phyloP scores from a whole-genome alignment of 495 filamentous ascomycete genomes.

The Lepidopterella palustris region DNA sequence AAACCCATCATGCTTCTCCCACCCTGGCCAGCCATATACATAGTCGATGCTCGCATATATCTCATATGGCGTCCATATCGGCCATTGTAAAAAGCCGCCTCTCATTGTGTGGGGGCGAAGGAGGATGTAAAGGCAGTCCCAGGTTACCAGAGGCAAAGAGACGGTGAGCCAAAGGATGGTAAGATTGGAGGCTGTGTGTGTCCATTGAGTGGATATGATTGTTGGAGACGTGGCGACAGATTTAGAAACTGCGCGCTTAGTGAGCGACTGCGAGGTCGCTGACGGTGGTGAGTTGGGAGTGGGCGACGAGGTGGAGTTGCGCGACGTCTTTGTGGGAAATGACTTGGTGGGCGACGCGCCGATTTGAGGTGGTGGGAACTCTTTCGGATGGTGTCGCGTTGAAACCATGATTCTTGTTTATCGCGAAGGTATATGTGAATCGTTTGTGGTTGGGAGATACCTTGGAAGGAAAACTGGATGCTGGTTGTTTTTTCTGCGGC shows the following conservation, averaged over 20 bases:
- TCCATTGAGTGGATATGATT: no score
- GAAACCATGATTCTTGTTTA: constrained; percentile 25
- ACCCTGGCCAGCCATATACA: constrained; percentile 78
- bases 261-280: constrained; percentile 17
- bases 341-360: constrained; percentile 24
- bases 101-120: constrained; percentile 66
- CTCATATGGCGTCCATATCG: constrained; percentile 72
- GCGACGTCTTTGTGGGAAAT: constrained; percentile 17
- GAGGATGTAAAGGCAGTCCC: constrained; percentile 55
- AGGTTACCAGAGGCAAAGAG: constrained; percentile 71
- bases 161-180: constrained; percentile 68
- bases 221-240: constrained; percentile 9
- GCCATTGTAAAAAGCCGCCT: constrained; percentile 65
- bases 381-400: constrained; percentile 34
- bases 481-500: neutral
- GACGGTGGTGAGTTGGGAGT: constrained; percentile 12
- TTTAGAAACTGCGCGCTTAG: constrained; percentile 35
- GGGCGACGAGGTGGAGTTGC: constrained; percentile 22
- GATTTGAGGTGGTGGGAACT: constrained; percentile 27
- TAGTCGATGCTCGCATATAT: constrained; percentile 77
- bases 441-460: neutral
- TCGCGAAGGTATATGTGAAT: neutral
- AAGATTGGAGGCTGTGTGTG: constrained; percentile 60
- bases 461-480: neutral
- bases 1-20: constrained; percentile 65